Evolutionary conservation across 2,329 filamentous ascomycete genomes (phyloP), one percentile per base, ranked within the genome.

Genomic region (Davidsoniella neocaledoniae): DNA sequence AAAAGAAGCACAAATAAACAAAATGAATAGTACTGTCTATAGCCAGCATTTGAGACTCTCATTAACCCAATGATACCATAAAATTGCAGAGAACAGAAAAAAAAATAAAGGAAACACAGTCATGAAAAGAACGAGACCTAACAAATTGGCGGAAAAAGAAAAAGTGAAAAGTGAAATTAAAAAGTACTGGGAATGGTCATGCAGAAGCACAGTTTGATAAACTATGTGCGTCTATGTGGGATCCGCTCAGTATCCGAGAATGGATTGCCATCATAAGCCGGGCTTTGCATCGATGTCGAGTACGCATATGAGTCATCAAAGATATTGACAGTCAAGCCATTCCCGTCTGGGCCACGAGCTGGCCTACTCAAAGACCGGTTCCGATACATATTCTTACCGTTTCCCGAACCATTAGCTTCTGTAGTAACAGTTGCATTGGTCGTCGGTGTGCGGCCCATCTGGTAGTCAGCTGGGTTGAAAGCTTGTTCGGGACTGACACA

Each of bases 231-330:
- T 33, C 42, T n/a, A 19, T 45, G 25, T 17, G 17, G 21, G n/a
- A 46, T 37, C 47, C 51, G 37, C 42, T 47, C 40, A 9, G 48
- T 19, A 29, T 53, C 48, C 21, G 53, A 48, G 46, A 46, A 53
- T 37, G 36, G 43, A 46, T 51, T 46, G 8, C 21, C 41, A 4
- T 54, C 48, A 25, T 50, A 46, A n/a, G 39, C 42, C 25, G 53
- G 53, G 37, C 50, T 54, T 14, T 52, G 43, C 19, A 54, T 14
- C 41, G 48, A 53, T 16, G 46, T 53, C n/a, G 50, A 50, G 45
- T 47, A 52, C 10, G 25, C 50, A 29, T 36, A 41, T 29, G 47
- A 43, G 19, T 53, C 51, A 33, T 39, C 43, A 10, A 46, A 49
- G 9, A 53, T 37, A 17, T 50, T 52, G 4, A 47, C 23, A 7